Evolutionary conservation across 768 basidiomycete genomes (phyloP).

Genomic region (Suillus bovinus): DNA sequence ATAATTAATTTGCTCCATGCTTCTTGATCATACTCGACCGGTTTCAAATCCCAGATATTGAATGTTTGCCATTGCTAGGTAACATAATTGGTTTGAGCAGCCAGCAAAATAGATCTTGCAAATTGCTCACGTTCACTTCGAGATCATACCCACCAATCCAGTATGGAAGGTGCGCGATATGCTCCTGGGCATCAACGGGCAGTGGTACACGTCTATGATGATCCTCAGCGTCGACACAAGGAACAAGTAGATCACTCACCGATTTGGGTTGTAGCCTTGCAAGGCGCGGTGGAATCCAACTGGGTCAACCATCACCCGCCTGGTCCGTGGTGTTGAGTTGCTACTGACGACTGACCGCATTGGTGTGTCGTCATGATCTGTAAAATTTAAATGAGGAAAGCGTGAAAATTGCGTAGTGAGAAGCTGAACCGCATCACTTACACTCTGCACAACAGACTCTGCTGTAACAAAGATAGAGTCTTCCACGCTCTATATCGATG

Average conservation of each 20-base stretch:
- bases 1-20: background rate
- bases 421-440: background rate
- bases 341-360: background rate
- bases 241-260: background rate
- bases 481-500: background rate
- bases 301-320: conserved; percentile 5
- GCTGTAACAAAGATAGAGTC: conserved; percentile 4
- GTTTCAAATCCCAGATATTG: conserved; percentile 1
- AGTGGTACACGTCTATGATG: background rate
- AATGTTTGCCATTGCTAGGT: background rate
- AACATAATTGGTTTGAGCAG: background rate
- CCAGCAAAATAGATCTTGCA: background rate
- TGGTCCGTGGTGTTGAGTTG: background rate
- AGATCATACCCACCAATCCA: conserved; percentile 5
- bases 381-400: background rate
- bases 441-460: background rate
- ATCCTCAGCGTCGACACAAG: background rate
- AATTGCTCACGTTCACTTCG: background rate
- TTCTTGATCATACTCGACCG: background rate
- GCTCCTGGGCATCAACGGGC: background rate
- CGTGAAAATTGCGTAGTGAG: background rate
- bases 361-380: background rate
- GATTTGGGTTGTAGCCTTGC: conserved; percentile 2
- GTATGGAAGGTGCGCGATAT: background rate
- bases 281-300: background rate